Evolutionary conservation across 2,329 filamentous ascomycete genomes (phyloP).

Genomic region (Paracamarosporium sp.): DNA sequence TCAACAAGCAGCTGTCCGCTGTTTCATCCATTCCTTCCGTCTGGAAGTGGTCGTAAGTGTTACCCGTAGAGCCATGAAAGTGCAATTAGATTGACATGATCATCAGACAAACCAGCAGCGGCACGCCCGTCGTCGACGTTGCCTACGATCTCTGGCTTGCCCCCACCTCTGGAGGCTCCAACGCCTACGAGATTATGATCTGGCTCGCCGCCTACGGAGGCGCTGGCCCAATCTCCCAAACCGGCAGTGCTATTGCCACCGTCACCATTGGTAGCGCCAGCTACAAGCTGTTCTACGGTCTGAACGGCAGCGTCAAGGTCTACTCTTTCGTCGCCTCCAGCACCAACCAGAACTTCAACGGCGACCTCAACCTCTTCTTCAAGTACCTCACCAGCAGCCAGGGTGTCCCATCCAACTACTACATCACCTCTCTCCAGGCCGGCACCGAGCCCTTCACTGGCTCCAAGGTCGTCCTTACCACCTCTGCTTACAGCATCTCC

Average conservation of each 20-base stretch:
- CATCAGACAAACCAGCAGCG: constrained; percentile 43
- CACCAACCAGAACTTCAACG: constrained; percentile 60
- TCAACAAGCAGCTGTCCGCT: constrained; percentile 37
- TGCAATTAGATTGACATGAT: not conserved
- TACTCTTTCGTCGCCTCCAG: constrained; percentile 64
- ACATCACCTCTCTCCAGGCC: constrained; percentile 55
- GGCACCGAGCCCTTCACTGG: constrained; percentile 66
- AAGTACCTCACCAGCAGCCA: constrained; percentile 61
- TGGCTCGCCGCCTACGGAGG: constrained; percentile 67
- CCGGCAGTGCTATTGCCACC: constrained; percentile 60
- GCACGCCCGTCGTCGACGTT: constrained; percentile 61
- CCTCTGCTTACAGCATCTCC: constrained; percentile 43
- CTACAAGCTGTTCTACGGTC: constrained; percentile 68
- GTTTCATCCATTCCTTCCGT: constrained; percentile 53
- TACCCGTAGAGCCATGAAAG: not conserved
- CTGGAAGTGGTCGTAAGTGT: constrained; percentile 37
- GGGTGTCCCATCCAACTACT: constrained; percentile 56
- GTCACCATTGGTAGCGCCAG: constrained; percentile 59
- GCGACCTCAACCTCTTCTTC: constrained; percentile 65
- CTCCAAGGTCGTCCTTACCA: constrained; percentile 54
- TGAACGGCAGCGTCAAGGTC: constrained; percentile 65
- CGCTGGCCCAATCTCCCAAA: constrained; percentile 66
- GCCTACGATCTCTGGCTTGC: constrained; percentile 68
- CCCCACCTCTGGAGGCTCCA: constrained; percentile 51
- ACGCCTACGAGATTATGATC: constrained; percentile 71